phyloP scores from a whole-genome alignment of 495 filamentous ascomycete genomes.

The Achaetomiella virescens region DNA sequence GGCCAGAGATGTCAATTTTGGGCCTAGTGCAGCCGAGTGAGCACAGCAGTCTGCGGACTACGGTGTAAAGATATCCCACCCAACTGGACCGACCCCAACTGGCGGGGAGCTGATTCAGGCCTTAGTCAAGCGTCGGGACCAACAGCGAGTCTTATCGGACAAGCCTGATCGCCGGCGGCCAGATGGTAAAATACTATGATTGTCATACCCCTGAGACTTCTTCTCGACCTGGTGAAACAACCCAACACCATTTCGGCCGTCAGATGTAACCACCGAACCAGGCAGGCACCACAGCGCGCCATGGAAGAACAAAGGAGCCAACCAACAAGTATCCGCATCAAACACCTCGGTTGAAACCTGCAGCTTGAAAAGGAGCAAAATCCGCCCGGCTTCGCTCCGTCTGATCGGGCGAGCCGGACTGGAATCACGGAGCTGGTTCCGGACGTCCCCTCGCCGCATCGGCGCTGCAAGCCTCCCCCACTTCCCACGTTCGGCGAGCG shows the following conservation, averaged over 20 bases:
- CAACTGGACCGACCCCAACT: no score
- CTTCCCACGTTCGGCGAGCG: conserved; percentile 5
- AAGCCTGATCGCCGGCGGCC: conserved; percentile 1
- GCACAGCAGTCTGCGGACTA: not conserved
- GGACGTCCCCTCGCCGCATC: not conserved
- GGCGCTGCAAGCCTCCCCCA: not conserved
- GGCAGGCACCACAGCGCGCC: no score
- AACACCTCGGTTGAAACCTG: no score
- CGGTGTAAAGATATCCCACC: conserved; percentile 3
- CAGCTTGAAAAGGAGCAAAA: no score
- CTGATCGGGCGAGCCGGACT: not conserved
- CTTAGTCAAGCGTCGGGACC: not conserved
- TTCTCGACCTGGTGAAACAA: no score
- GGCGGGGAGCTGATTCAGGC: conserved; percentile 3
- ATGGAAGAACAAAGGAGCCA: no score
- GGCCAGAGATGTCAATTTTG: not conserved
- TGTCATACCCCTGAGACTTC: no score
- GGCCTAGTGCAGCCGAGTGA: not conserved
- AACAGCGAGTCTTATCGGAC: no score
- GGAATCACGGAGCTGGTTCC: not conserved
- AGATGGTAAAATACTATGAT: not conserved
- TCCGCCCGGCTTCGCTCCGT: no score
- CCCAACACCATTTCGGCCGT: not conserved
- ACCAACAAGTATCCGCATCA: no score
- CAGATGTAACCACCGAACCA: conserved; percentile 5